Percentiles rank a stretch among this genome's conserved stretches.
Conservation (phyloP, 1,284 basidiomycete species). For the Flammula alnicola region DNA sequence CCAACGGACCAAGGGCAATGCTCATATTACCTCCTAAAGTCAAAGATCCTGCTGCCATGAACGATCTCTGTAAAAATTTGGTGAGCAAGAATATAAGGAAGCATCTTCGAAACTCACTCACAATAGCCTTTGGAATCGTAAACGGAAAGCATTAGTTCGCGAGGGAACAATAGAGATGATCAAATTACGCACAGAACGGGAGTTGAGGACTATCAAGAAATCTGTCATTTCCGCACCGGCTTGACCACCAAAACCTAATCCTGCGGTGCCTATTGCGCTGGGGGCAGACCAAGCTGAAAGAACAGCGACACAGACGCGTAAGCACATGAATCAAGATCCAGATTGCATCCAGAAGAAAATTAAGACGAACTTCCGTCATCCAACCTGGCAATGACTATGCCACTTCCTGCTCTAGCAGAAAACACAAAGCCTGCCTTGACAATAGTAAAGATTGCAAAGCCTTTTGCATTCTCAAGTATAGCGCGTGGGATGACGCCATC, state of each 20-base stretch:
- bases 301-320: slow-evolving; percentile 6
- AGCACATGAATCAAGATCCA: neutral
- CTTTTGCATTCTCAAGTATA: slow-evolving; percentile 77
- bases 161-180: slow-evolving; percentile 23
- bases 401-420: slow-evolving; percentile 84
- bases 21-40: slow-evolving; percentile 94
- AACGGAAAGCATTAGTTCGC: slow-evolving; percentile 10
- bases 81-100: slow-evolving; percentile 23
- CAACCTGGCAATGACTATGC: slow-evolving; percentile 89
- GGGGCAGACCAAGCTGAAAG: slow-evolving; percentile 88
- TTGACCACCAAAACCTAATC: slow-evolving; percentile 88
- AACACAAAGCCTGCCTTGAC: slow-evolving; percentile 82
- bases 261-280: slow-evolving; percentile 94
- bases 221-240: slow-evolving; percentile 91
- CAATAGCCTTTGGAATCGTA: slow-evolving; percentile 55
- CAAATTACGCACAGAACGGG: slow-evolving; percentile 59
- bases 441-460: slow-evolving; percentile 84
- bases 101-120: slow-evolving; percentile 39
- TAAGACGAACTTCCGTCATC: slow-evolving; percentile 77
- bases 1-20: slow-evolving; percentile 91
- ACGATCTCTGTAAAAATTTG: slow-evolving; percentile 65
- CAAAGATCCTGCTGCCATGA: slow-evolving; percentile 94
- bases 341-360: neutral
- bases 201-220: slow-evolving; percentile 92
- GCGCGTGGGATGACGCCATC: slow-evolving; percentile 75